phyloP scores from a whole-genome alignment of 768 basidiomycete genomes.

The Rhizopogon vulgaris region DNA sequence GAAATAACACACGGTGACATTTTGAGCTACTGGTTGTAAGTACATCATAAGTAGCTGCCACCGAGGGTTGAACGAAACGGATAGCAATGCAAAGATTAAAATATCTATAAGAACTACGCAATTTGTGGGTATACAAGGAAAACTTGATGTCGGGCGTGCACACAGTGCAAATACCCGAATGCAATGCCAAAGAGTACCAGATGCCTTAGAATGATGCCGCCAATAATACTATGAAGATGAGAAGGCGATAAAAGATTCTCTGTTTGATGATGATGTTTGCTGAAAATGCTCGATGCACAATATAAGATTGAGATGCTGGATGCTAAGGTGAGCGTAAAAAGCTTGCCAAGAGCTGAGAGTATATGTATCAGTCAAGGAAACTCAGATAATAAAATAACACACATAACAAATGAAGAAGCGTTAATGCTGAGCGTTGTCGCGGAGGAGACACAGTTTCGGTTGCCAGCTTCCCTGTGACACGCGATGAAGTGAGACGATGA shows the following conservation, averaged over 20 bases:
- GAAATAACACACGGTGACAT: background rate
- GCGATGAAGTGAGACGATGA: slow-evolving; percentile 70
- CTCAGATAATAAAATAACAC: background rate
- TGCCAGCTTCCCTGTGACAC: slow-evolving; percentile 81
- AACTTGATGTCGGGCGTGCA: background rate
- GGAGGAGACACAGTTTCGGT: slow-evolving; percentile 52
- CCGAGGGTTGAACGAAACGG: background rate
- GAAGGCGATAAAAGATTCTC: background rate
- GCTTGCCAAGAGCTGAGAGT: background rate
- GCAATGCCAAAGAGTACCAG: background rate
- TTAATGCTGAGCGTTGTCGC: background rate
- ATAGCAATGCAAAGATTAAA: background rate
- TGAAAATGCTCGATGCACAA: background rate
- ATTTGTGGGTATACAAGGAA: background rate
- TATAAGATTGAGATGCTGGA: background rate
- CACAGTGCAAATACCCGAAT: background rate
- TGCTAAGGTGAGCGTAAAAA: background rate
- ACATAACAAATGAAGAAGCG: background rate
- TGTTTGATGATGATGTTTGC: background rate
- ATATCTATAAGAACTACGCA: background rate
- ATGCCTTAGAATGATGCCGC: background rate
- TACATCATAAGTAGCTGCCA: background rate
- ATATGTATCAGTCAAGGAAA: background rate
- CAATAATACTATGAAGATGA: background rate
- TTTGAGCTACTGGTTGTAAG: background rate